Percentiles rank a stretch among this genome's conserved stretches.
These are phyloP conservation scores for Tetracladium setigerum DNA, from an alignment of 495 filamentous ascomycete genomes.

Conservation along the genomic window DNA sequence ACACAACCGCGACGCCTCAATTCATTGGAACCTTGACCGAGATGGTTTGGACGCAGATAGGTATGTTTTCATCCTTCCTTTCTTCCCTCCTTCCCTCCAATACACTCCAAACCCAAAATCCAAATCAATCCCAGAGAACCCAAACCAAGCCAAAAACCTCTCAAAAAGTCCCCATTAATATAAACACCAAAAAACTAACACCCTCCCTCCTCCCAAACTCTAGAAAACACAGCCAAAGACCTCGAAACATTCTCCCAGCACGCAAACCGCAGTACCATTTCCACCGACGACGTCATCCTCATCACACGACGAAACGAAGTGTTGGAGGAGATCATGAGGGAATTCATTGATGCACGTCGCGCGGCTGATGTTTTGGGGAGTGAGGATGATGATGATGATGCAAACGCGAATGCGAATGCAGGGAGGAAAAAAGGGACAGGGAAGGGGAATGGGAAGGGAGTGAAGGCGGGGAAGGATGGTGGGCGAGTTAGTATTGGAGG, in stretches of 20 bases:
- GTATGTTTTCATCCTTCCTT: conserved; percentile 33
- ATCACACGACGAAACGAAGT: conserved; percentile 81
- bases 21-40: conserved; percentile 92
- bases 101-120: not conserved
- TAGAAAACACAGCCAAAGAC: conserved; percentile 65
- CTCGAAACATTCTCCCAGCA: conserved; percentile 81
- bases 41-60: conserved; percentile 85
- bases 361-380: conserved; percentile 28
- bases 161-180: too few species aligned
- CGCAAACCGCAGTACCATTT: conserved; percentile 75
- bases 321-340: conserved; percentile 62
- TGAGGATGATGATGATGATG: conserved; percentile 20
- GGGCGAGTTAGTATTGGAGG: not conserved
- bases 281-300: conserved; percentile 79
- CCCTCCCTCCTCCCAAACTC: not conserved
- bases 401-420: not conserved
- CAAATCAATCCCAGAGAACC: conserved; percentile 1
- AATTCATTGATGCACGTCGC: conserved; percentile 54
- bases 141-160: conserved; percentile 2
- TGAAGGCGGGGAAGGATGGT: not conserved
- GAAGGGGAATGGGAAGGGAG: conserved; percentile 4
- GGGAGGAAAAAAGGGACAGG: conserved; percentile 9
- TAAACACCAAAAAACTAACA: conserved; percentile 18
- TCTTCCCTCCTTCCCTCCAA: not conserved
- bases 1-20: conserved; percentile 85